Conservation (phyloP, 2,329 filamentous ascomycete species). For the Myriosclerotinia duriaeana region DNA sequence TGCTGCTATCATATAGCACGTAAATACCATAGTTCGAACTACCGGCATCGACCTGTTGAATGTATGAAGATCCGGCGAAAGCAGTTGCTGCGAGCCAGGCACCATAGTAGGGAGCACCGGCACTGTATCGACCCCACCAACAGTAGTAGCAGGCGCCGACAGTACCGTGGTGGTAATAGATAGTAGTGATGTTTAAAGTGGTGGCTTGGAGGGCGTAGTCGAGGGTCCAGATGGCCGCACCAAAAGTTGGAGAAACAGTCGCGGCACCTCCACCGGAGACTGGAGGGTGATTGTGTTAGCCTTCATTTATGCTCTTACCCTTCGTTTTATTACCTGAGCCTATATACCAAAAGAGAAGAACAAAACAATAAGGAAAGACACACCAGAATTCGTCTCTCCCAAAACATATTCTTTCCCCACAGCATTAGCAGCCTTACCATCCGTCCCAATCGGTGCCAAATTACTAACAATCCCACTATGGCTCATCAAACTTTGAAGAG, state of each 20-base stretch:
- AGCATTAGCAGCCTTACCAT: constrained; percentile 31
- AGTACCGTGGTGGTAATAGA: constrained; percentile 39
- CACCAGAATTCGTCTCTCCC: constrained; percentile 41
- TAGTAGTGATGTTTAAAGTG: constrained; percentile 30
- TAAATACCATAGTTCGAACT: constrained; percentile 33
- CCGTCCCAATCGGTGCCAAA: constrained; percentile 29
- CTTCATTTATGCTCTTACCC: not conserved
- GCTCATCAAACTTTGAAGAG: constrained; percentile 35
- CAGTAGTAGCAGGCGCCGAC: constrained; percentile 41
- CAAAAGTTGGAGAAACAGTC: constrained; percentile 35
- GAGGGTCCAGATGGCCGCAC: constrained; percentile 37
- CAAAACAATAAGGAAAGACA: constrained; percentile 39
- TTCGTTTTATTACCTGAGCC: not conserved
- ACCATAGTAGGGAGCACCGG: constrained; percentile 38
- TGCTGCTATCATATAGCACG: constrained; percentile 30
- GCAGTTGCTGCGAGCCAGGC: constrained; percentile 35
- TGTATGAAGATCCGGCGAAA: constrained; percentile 34
- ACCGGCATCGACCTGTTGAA: constrained; percentile 32
- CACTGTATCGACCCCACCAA: constrained; percentile 36
- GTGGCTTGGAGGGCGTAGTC: constrained; percentile 35
- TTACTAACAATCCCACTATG: constrained; percentile 35
- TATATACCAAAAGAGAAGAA: not conserved
- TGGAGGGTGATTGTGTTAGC: not conserved
- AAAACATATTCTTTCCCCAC: constrained; percentile 37
- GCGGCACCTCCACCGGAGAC: constrained; percentile 36